Conservation (phyloP, 164 flowering plant species). For the Sextonia rubra region DNA sequence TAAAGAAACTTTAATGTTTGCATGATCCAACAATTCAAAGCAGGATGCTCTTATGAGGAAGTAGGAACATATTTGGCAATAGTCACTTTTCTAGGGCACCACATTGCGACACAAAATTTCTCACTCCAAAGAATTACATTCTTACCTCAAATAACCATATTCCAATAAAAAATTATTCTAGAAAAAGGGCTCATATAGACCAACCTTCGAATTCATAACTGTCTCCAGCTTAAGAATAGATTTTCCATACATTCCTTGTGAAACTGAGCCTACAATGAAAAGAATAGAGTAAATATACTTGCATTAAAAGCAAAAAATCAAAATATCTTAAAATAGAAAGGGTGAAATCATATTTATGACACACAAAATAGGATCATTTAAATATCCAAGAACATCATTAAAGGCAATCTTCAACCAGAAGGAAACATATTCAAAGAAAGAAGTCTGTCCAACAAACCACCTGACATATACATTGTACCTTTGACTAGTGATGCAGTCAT, state of each 20-base stretch:
- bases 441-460: not conserved
- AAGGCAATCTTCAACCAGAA: not conserved
- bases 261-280: slow-evolving; percentile 36
- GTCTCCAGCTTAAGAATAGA: slow-evolving; percentile 62
- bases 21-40: too few relatives aligned
- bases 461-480: slow-evolving; percentile 51
- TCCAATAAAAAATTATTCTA: slow-evolving; percentile 5
- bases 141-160: too few relatives aligned
- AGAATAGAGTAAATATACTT: not conserved
- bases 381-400: too few relatives aligned
- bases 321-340: not conserved
- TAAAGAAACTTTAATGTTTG: too few relatives aligned
- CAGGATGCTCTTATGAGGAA: too few relatives aligned
- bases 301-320: not conserved
- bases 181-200: too few relatives aligned
- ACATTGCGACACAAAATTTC: too few relatives aligned
- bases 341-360: not conserved
- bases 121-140: too few relatives aligned
- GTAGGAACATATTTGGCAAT: too few relatives aligned
- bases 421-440: not conserved
- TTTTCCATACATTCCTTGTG: slow-evolving; percentile 31
- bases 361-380: not conserved
- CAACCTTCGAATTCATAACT: slow-evolving; percentile 79
- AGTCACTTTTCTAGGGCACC: too few relatives aligned
- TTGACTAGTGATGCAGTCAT: slow-evolving; percentile 90